Evolutionary conservation across 2,329 filamentous ascomycete genomes (phyloP).

Genomic region (Dothideomycetes sp.): DNA sequence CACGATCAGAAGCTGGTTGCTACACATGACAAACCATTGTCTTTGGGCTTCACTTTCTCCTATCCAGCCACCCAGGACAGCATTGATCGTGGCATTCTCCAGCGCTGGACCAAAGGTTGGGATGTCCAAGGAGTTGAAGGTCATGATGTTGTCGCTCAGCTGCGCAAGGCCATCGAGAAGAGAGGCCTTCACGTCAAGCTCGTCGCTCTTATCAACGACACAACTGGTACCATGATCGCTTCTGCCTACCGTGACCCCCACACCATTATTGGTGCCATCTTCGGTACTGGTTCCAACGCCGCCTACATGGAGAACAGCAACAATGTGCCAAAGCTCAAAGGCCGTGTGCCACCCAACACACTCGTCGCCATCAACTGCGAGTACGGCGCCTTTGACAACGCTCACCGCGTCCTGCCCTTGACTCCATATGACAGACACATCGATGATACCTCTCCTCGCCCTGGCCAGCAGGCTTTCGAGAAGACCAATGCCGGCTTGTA

Average conservation of each 20-base stretch:
- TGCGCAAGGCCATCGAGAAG: constrained; percentile 68
- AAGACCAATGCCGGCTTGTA: constrained; percentile 97
- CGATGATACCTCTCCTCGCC: constrained; percentile 83
- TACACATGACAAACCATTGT: constrained; percentile 55
- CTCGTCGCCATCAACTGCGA: constrained; percentile 98
- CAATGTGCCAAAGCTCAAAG: constrained; percentile 72
- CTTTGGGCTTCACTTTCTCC: constrained; percentile 92
- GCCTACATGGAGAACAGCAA: constrained; percentile 84
- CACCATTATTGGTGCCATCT: constrained; percentile 86
- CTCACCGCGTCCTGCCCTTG: constrained; percentile 76
- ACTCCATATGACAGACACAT: constrained; percentile 82
- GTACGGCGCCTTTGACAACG: constrained; percentile 95
- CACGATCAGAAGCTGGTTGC: constrained; percentile 66
- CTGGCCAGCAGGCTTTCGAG: constrained; percentile 90
- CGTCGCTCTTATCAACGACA: constrained; percentile 84
- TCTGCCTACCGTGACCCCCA: constrained; percentile 78
- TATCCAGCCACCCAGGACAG: constrained; percentile 91
- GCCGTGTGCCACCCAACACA: constrained; percentile 65
- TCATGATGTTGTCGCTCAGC: constrained; percentile 79
- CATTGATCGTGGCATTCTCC: constrained; percentile 84
- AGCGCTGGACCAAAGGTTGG: constrained; percentile 96
- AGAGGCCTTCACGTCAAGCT: constrained; percentile 80
- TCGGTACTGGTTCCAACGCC: constrained; percentile 87
- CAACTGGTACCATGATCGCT: constrained; percentile 82
- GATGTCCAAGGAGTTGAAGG: constrained; percentile 90